Conservation (phyloP, 257 asterid species). For the Nicotiana paniculata region DNA sequence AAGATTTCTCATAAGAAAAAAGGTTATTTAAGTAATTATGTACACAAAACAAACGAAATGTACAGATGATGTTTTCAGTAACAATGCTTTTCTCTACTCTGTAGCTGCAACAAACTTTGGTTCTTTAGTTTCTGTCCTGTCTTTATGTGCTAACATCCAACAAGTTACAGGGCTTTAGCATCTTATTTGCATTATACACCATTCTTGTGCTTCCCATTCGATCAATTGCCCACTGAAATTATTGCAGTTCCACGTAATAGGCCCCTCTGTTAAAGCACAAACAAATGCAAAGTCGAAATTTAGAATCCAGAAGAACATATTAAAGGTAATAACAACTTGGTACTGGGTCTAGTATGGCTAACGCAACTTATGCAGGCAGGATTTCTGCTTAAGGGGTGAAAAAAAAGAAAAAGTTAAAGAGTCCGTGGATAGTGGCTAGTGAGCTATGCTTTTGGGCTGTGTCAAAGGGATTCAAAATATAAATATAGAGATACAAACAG, state of each 20-base stretch:
- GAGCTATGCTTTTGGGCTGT: no score
- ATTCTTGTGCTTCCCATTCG: not conserved
- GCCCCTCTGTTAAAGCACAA: not conserved
- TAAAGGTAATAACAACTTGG: not conserved
- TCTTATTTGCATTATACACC: not conserved
- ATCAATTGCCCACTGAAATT: not conserved
- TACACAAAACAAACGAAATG: not conserved
- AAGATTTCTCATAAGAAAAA: not conserved
- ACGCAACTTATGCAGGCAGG: not conserved
- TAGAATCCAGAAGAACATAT: not conserved
- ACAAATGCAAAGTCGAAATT: not conserved
- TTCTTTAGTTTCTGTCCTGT: not conserved
- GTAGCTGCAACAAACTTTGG: not conserved
- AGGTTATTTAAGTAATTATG: not conserved
- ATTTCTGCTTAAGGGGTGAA: no score
- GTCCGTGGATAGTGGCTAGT: no score
- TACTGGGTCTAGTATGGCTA: not conserved
- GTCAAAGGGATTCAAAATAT: no score
- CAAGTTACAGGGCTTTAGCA: not conserved
- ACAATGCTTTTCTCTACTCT: not conserved
- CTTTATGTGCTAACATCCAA: not conserved
- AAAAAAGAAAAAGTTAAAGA: no score
- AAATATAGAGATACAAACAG: no score
- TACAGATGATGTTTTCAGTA: not conserved
- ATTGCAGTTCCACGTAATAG: not conserved